Conservation (phyloP, 2,329 filamentous ascomycete genomes). For the Zymoseptoria passerinii region DNA sequence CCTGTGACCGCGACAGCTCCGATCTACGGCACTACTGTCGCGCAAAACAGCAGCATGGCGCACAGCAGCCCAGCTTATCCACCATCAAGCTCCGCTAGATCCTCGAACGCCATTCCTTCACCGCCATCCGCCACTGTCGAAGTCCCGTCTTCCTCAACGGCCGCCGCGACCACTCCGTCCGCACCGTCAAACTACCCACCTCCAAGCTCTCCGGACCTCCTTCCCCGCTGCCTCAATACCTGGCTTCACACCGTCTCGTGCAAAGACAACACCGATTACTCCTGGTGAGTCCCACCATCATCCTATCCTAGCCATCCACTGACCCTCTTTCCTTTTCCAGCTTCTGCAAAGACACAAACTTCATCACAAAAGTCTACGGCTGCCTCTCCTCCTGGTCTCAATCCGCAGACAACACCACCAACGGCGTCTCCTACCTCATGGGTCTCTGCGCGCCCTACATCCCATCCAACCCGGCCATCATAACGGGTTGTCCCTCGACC, state of each 20-base stretch:
- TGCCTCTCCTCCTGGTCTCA: slow-evolving; percentile 73
- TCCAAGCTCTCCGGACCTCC: slow-evolving; percentile 54
- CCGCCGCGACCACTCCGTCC: not conserved
- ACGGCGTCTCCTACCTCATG: slow-evolving; percentile 75
- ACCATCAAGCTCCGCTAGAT: slow-evolving; percentile 5
- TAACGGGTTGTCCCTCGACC: slow-evolving; percentile 60
- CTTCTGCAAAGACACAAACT: slow-evolving; percentile 72
- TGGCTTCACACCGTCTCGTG: slow-evolving; percentile 71
- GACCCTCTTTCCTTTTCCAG: not conserved
- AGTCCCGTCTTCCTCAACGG: not conserved
- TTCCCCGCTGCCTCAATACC: slow-evolving; percentile 86
- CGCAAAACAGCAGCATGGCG: not conserved
- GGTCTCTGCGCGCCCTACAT: slow-evolving; percentile 78
- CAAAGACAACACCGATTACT: slow-evolving; percentile 70
- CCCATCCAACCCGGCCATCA: slow-evolving; percentile 71
- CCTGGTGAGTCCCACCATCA: slow-evolving; percentile 33
- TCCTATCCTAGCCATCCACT: not conserved
- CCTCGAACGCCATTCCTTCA: not conserved
- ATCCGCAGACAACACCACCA: slow-evolving; percentile 55
- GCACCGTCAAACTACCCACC: not conserved
- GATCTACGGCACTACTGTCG: not conserved
- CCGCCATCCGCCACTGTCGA: not conserved
- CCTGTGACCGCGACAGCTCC: not conserved
- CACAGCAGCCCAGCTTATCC: slow-evolving; percentile 7
- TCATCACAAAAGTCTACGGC: slow-evolving; percentile 69